Percentiles rank a stretch among this genome's conserved stretches.
phyloP scores from a whole-genome alignment of 345 rosid genomes.

The Syzygium aromaticum region DNA sequence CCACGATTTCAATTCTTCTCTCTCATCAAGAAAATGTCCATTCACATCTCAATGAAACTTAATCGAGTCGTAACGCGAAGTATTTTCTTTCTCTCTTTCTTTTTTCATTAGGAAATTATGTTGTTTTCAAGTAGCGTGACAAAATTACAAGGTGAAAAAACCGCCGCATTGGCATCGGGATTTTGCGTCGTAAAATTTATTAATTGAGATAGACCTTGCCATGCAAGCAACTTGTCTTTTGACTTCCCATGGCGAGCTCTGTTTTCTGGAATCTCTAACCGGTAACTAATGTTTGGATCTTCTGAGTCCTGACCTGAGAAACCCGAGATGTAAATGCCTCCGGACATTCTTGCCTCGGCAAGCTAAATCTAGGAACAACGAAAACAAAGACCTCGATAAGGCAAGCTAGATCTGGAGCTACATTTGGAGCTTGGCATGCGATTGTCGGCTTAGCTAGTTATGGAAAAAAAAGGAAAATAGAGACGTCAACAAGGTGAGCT shows the following conservation, averaged over 20 bases:
- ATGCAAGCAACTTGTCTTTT: neutral
- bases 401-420: neutral
- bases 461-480: too few species aligned
- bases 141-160: neutral
- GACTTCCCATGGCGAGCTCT: neutral
- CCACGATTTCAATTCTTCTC: too few species aligned
- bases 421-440: too few species aligned
- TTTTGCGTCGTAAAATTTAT: neutral
- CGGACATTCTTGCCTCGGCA: neutral
- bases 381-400: too few species aligned
- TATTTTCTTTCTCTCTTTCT: neutral
- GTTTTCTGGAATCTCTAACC: neutral
- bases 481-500: too few species aligned
- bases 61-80: neutral
- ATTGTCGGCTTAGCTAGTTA: too few species aligned
- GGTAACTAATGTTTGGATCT: neutral
- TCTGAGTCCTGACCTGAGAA: neutral
- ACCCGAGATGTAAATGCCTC: neutral
- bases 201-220: neutral
- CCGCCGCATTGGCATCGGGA: neutral
- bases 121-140: neutral
- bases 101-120: too few species aligned
- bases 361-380: too few species aligned
- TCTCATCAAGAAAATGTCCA: neutral
- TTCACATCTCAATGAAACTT: neutral